Evolutionary conservation across 495 filamentous ascomycete species (phyloP).

Genomic region (Penicillium mononematosum): DNA sequence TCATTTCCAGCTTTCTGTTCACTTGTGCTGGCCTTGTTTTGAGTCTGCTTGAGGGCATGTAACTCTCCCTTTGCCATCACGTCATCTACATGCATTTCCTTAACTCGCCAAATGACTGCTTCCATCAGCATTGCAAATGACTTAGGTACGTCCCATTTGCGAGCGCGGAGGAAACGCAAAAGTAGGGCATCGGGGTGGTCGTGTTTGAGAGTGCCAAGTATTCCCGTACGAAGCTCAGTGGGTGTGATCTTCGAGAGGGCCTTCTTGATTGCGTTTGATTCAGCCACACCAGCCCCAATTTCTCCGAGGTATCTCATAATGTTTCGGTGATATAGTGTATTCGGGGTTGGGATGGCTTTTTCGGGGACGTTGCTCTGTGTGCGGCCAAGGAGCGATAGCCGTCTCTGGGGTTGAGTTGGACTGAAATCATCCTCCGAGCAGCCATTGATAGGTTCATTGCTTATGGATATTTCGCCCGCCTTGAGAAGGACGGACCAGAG

Average conservation of each 20-base stretch:
- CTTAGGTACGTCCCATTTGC: slow-evolving; percentile 92
- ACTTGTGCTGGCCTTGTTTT: slow-evolving; percentile 48
- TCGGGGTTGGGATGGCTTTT: slow-evolving; percentile 18
- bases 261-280: slow-evolving; percentile 34
- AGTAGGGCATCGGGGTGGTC: slow-evolving; percentile 88
- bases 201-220: slow-evolving; percentile 86
- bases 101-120: slow-evolving; percentile 82
- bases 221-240: slow-evolving; percentile 67
- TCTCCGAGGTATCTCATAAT: slow-evolving; percentile 26
- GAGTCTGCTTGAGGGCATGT: slow-evolving; percentile 56
- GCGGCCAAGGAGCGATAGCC: slow-evolving; percentile 28
- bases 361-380: slow-evolving; percentile 31
- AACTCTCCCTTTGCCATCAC: slow-evolving; percentile 76
- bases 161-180: slow-evolving; percentile 85
- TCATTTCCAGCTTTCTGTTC: slow-evolving; percentile 67
- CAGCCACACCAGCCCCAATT: slow-evolving; percentile 25
- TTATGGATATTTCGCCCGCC: slow-evolving; percentile 57
- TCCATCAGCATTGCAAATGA: slow-evolving; percentile 88
- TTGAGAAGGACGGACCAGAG: slow-evolving; percentile 75
- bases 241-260: slow-evolving; percentile 50
- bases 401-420: slow-evolving; percentile 23
- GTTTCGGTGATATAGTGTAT: slow-evolving; percentile 20
- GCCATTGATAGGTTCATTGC: slow-evolving; percentile 15
- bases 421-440: slow-evolving; percentile 15
- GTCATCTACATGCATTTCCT: slow-evolving; percentile 78